A percentile compares a stretch with the other conserved stretches of the same genome.
Conservation (phyloP, 495 filamentous ascomycete genomes). For the Daldinia vernicosa region DNA sequence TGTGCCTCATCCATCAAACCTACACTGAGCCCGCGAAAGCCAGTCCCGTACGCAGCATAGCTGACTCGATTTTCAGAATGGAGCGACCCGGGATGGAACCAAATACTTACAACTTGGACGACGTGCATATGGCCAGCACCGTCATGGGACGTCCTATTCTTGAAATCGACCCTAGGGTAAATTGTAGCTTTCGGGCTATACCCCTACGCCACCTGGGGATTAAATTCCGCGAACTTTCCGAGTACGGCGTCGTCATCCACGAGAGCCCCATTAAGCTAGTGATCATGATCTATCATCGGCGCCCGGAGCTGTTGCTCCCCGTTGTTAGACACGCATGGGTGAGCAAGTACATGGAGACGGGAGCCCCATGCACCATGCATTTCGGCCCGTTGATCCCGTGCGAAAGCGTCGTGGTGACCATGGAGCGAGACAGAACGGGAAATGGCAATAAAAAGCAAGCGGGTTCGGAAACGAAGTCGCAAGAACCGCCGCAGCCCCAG, state of each 20-base stretch:
- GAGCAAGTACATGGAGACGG: constrained; percentile 20
- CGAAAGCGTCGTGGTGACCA: neutral
- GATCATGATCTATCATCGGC: neutral
- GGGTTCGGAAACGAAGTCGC: too few relatives aligned
- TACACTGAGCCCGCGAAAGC: neutral
- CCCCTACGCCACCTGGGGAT: neutral
- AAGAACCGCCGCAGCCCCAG: neutral
- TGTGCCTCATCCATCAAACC: neutral
- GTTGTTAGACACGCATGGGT: constrained; percentile 33
- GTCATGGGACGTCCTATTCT: neutral
- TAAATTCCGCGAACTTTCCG: constrained; percentile 6
- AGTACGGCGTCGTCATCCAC: constrained; percentile 24
- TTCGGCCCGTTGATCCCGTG: constrained; percentile 8
- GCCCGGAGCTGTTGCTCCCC: neutral
- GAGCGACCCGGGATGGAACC: neutral
- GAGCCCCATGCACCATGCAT: constrained; percentile 13
- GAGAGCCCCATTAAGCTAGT: constrained; percentile 12
- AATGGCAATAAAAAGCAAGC: neutral
- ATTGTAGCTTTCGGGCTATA: constrained; percentile 24
- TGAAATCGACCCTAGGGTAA: neutral
- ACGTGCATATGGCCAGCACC: neutral
- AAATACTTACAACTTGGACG: constrained; percentile 20
- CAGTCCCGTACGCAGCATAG: neutral
- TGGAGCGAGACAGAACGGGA: neutral
- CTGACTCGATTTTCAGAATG: neutral